Conservation (phyloP, 2,329 filamentous ascomycete species). For the Orbilia quercus region DNA sequence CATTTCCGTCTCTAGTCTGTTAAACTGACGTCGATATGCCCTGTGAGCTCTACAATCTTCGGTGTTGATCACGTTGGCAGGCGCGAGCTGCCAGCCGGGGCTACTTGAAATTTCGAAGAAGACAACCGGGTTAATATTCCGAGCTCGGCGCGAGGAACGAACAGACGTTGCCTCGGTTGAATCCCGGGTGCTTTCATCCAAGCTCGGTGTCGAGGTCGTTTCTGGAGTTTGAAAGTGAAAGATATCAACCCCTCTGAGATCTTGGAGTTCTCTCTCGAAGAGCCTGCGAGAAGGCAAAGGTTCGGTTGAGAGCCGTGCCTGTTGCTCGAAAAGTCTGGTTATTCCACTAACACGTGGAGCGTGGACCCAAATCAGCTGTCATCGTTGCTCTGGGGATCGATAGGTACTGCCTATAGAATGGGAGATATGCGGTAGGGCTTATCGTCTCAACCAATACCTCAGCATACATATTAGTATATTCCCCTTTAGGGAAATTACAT, state of each 20-base stretch:
- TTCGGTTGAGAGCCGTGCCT: neutral
- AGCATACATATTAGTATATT: too few relatives aligned
- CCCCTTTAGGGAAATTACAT: too few relatives aligned
- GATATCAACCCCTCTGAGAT: constrained; percentile 1
- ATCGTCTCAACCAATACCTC: too few relatives aligned
- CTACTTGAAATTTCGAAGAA: too few relatives aligned
- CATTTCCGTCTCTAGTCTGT: neutral
- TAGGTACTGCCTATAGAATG: too few relatives aligned
- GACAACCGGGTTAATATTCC: too few relatives aligned
- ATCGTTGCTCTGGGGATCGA: too few relatives aligned
- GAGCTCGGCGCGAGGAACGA: too few relatives aligned
- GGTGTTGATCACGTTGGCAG: neutral
- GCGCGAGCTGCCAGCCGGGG: constrained; percentile 1
- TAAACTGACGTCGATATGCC: neutral
- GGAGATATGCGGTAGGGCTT: too few relatives aligned
- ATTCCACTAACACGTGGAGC: neutral
- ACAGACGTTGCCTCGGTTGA: too few relatives aligned
- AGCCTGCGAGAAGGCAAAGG: neutral
- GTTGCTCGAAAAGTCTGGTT: neutral
- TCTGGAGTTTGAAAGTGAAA: neutral
- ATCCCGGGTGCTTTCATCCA: too few relatives aligned
- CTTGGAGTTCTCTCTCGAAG: neutral
- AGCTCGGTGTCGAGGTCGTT: neutral
- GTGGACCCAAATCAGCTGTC: neutral
- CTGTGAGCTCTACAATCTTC: neutral